A percentile compares a stretch with the other conserved stretches of the same genome.
These are phyloP conservation scores for Phytopythium kandeliae DNA, from an alignment of 352 stramenopile genomes.

Conservation along the genomic window DNA sequence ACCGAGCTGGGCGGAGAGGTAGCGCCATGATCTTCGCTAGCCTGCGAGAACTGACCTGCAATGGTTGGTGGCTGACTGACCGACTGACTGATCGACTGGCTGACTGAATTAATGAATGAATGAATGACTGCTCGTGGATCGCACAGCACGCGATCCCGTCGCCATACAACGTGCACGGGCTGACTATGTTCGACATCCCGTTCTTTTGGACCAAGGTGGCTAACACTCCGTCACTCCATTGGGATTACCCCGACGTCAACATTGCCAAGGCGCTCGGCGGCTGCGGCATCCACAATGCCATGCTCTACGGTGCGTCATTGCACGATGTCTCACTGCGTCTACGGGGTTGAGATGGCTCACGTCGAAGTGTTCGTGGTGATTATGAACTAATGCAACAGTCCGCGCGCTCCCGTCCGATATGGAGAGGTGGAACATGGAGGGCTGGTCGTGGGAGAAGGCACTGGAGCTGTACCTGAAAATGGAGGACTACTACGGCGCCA, in stretches of 20 bases:
- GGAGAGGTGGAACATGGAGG: conserved; percentile 60
- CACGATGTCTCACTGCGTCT: no score
- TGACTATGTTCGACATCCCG: conserved; percentile 81
- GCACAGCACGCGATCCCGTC: conserved; percentile 30
- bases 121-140: not conserved
- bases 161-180: conserved; percentile 24
- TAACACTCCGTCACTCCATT: conserved; percentile 58
- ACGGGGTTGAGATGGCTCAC: not conserved
- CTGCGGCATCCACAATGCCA: conserved; percentile 89
- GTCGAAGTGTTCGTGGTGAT: not conserved
- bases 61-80: no score
- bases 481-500: conserved; percentile 63
- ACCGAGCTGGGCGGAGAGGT: conserved; percentile 48
- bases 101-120: no score
- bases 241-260: conserved; percentile 75
- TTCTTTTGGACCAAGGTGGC: conserved; percentile 84
- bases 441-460: conserved; percentile 75
- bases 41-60: no score
- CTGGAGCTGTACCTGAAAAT: conserved; percentile 66
- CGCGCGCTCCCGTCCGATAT: conserved; percentile 69
- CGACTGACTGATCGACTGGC: not conserved
- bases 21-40: no score
- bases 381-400: conserved; percentile 21
- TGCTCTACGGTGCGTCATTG: conserved; percentile 84
- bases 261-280: conserved; percentile 82